Evolutionary conservation across 805 yeast species (phyloP).

Genomic region (Zygotorulaspora florentina): DNA sequence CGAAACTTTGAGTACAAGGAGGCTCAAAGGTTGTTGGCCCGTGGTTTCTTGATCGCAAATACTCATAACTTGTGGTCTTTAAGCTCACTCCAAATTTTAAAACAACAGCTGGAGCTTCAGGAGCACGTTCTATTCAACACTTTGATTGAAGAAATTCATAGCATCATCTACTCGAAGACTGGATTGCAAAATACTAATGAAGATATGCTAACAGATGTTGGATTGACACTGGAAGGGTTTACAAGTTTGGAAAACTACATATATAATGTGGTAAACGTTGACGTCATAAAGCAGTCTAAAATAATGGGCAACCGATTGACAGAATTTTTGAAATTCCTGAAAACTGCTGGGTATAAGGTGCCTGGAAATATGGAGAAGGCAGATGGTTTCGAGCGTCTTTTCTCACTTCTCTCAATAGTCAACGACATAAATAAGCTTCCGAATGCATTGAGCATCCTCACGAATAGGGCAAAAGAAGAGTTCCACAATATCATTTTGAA

Average conservation of each 20-base stretch:
- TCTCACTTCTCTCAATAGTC: conserved; percentile 52
- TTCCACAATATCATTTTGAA: conserved; percentile 57
- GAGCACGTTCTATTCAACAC: conserved; percentile 61
- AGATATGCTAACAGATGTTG: conserved; percentile 24
- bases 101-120: conserved; percentile 51
- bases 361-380: conserved; percentile 21
- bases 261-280: conserved; percentile 54
- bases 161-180: conserved; percentile 58
- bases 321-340: conserved; percentile 30
- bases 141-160: conserved; percentile 71
- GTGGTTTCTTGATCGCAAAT: conserved; percentile 45
- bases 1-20: conserved; percentile 64
- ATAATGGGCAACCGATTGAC: conserved; percentile 36
- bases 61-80: conserved; percentile 54
- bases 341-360: conserved; percentile 3
- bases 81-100: conserved; percentile 48
- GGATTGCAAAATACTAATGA: conserved; percentile 14
- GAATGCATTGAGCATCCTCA: conserved; percentile 50
- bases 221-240: conserved; percentile 27
- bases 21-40: conserved; percentile 53
- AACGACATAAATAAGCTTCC: conserved; percentile 58
- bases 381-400: conserved; percentile 36
- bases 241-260: conserved; percentile 51
- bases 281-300: conserved; percentile 47
- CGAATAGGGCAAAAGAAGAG: conserved; percentile 56